Conservation (phyloP, 768 basidiomycete genomes). For the Lanmaoa rubissima region DNA sequence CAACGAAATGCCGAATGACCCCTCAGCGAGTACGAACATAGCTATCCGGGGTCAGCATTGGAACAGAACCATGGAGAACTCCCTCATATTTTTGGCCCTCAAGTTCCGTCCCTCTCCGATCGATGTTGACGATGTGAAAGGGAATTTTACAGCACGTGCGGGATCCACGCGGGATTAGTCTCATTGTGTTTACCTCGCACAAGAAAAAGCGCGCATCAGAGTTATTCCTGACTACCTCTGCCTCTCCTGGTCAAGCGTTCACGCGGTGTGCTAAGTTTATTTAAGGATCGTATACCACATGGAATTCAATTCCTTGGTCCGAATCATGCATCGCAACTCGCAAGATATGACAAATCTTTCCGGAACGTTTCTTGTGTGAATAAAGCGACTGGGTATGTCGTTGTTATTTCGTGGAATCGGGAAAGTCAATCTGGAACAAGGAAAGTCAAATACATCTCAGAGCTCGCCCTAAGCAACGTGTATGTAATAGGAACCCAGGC, state of each 20-base stretch:
- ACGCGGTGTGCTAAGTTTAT: not conserved
- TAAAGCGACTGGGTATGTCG: not conserved
- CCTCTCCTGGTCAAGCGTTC: not conserved
- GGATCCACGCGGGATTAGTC: not conserved
- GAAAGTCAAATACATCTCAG: not conserved
- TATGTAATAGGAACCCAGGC: not conserved
- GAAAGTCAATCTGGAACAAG: not conserved
- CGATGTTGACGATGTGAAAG: not conserved
- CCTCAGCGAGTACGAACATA: not conserved
- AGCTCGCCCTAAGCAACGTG: not conserved
- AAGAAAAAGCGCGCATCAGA: not conserved
- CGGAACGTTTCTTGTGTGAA: not conserved
- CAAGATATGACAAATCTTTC: not conserved
- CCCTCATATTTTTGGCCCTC: not conserved
- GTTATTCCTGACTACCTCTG: not conserved
- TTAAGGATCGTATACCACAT: not conserved
- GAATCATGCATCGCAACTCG: not conserved
- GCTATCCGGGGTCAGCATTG: not conserved
- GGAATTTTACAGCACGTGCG: not conserved
- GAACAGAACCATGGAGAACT: not conserved
- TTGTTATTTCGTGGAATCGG: not conserved
- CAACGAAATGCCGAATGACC: not conserved
- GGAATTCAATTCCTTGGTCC: not conserved
- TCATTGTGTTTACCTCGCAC: not conserved
- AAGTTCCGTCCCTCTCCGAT: not conserved